These are phyloP conservation scores for Coemansia asiatica DNA, from an alignment of 192 early-diverging fungal species.

Conservation along the genomic window DNA sequence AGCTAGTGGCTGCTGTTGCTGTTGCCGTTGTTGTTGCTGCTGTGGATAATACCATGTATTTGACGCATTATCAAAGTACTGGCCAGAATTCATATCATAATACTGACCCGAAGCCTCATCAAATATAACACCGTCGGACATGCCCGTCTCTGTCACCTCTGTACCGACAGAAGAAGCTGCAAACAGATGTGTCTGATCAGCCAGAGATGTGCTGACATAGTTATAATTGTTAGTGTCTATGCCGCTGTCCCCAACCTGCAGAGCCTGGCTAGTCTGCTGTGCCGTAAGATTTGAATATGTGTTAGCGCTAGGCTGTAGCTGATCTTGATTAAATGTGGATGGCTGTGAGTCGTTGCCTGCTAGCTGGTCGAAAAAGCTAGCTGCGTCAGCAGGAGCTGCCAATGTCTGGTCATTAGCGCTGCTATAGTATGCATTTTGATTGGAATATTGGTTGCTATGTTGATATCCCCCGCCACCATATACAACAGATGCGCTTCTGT, in stretches of 20 bases:
- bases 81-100: slow-evolving; percentile 47
- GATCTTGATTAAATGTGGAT: neutral
- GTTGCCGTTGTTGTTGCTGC: slow-evolving; percentile 1
- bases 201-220: neutral
- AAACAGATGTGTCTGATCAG: neutral
- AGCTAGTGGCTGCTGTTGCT: neutral
- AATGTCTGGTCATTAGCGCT: neutral
- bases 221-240: neutral
- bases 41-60: slow-evolving; percentile 50
- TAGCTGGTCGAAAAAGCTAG: slow-evolving; percentile 36
- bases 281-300: neutral
- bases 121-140: slow-evolving; percentile 25
- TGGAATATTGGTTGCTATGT: slow-evolving; percentile 18
- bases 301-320: neutral
- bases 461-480: slow-evolving; percentile 21
- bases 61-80: slow-evolving; percentile 45
- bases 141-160: slow-evolving; percentile 2
- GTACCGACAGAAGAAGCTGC: neutral
- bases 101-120: slow-evolving; percentile 42
- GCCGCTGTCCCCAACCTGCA: neutral
- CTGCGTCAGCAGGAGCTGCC: slow-evolving; percentile 8
- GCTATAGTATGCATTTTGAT: slow-evolving; percentile 2
- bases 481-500: slow-evolving; percentile 45
- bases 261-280: neutral
- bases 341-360: neutral